Evolutionary conservation across 2,329 filamentous ascomycete genomes (phyloP).

Genomic region (Massarina eburnea): DNA sequence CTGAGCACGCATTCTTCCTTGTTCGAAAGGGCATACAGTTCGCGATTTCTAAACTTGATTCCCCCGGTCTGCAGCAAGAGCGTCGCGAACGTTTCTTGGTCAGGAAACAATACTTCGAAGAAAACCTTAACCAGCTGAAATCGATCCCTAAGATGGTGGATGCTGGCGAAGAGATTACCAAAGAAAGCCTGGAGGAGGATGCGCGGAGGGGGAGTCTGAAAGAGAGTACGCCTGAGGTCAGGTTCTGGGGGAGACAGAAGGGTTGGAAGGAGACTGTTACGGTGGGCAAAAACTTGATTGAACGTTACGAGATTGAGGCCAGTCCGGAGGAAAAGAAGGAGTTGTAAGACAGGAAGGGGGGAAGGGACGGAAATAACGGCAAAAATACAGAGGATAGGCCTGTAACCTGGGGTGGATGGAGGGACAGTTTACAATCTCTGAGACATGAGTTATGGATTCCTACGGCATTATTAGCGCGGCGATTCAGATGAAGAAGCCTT

Average conservation of each 20-base stretch:
- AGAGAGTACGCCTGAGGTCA: conserved; percentile 47
- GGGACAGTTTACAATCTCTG: too few species aligned
- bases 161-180: conserved; percentile 60
- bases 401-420: background rate
- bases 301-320: conserved; percentile 25
- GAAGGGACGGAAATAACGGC: background rate
- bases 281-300: conserved; percentile 55
- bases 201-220: conserved; percentile 45
- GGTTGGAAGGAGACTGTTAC: conserved; percentile 54
- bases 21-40: conserved; percentile 72
- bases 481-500: too few species aligned
- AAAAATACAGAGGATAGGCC: too few species aligned
- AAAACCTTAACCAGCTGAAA: conserved; percentile 63
- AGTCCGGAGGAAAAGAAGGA: conserved; percentile 43
- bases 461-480: too few species aligned
- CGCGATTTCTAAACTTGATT: conserved; percentile 78
- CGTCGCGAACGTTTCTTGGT: conserved; percentile 77
- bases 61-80: conserved; percentile 82
- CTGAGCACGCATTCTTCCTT: conserved; percentile 87
- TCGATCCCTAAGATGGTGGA: conserved; percentile 45
- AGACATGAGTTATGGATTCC: too few species aligned
- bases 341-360: conserved; percentile 12
- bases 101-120: conserved; percentile 76
- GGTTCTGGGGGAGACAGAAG: conserved; percentile 57
- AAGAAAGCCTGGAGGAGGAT: conserved; percentile 64